Base-by-base conservation (phyloP, 2,329 filamentous ascomycete genomes). In the Anisogramma anomala region DNA sequence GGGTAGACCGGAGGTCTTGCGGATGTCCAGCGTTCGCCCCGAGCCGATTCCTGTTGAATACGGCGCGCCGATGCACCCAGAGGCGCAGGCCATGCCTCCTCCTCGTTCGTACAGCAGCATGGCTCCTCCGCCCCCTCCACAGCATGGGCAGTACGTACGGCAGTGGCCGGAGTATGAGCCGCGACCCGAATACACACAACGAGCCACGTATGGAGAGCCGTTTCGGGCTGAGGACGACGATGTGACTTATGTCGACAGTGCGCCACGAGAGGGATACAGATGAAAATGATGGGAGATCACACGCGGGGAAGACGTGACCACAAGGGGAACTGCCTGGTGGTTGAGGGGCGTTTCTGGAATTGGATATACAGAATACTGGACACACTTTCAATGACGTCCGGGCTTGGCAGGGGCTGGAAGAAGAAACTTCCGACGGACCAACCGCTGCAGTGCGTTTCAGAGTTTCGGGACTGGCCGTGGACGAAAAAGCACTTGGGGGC, bases 1-100 rank as follows among this genome's bases (percentile, higher is more conserved):
- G 3, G 46, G 58, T 19, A 59, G 63, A 41, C 69, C 69, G 31
- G 60, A 61, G 33, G 38, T 54, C 13, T 55, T 62, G 42, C 59
- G 66, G 15, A 56, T 66, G 26, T 59, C 60, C 19, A 82, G 77
- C 54, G 70, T 75, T 25, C 70, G 76, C 34, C 77, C 79, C 15
- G 66, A 69, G 27, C 55, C 59, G 18, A 58, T 64, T 17, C 58
- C 55, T n/a, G 57, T 66, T 35, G 71, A 75, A 39, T 77, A 76
- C 53, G 57, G 62, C 18, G 56, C 63, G 9, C 58, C 56, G 36
- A 55, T 57, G 13, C 50, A 55, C 22, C 58, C 59, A 13, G 44
- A 48, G 8, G 58, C 53, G 46, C 59, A 52, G 52, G 63, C 51
- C 36, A 45, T 52, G 40, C 50, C 51, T 6, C 41, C 40, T 4